These are phyloP conservation scores for Rhamnella rubrinervis DNA, from an alignment of 331 rosid species.

Conservation along the genomic window DNA sequence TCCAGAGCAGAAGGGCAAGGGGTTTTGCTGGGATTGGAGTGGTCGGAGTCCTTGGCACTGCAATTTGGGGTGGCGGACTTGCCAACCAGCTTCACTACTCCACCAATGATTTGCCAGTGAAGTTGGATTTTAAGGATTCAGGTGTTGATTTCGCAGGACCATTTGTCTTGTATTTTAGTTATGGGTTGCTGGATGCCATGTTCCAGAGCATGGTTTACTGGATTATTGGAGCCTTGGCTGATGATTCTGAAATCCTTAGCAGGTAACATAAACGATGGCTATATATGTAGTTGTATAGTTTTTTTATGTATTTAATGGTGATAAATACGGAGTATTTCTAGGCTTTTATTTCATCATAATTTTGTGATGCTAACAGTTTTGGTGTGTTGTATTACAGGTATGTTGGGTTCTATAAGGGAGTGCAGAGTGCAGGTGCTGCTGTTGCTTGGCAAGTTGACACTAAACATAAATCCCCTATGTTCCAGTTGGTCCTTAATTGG, in stretches of 20 bases:
- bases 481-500: conserved; percentile 72
- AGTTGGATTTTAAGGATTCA: conserved; percentile 68
- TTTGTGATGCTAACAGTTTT: neutral
- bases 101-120: neutral
- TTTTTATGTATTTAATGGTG: neutral
- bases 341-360: neutral
- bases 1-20: conserved; percentile 66
- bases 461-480: conserved; percentile 40
- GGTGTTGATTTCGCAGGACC: conserved; percentile 73
- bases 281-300: neutral
- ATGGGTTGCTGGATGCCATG: conserved; percentile 90
- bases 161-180: conserved; percentile 66
- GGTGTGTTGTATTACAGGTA: conserved; percentile 45
- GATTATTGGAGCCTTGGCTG: conserved; percentile 86
- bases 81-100: conserved; percentile 61
- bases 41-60: conserved; percentile 56
- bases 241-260: conserved; percentile 87
- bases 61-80: conserved; percentile 79
- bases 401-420: conserved; percentile 81
- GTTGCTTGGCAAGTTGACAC: conserved; percentile 92
- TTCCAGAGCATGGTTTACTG: conserved; percentile 85
- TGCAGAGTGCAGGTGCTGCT: conserved; percentile 98
- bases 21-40: conserved; percentile 58
- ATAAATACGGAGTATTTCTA: no score
- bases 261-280: conserved; percentile 42